Base-by-base conservation (phyloP, 305 asterid genomes). In the Ilex paraguariensis region DNA sequence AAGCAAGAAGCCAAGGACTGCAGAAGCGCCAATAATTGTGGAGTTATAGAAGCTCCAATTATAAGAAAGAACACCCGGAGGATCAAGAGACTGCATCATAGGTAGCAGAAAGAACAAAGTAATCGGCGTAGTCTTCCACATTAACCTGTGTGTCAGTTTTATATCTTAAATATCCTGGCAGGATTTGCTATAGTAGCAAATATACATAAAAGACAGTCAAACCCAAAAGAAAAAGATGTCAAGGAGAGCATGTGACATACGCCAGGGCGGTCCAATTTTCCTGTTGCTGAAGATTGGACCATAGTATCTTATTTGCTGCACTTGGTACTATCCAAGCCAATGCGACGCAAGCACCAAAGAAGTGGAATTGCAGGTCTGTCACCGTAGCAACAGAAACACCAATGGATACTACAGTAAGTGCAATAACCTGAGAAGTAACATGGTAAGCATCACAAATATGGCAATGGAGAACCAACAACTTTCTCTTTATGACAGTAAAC, bases 71-170 rank as follows among this genome's bases (percentile, higher is more conserved):
- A 80, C 84, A 4, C 99, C 97, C 0, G 97, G 99, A 14, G 99
- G 99, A 75, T 93, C 99, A 33, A 93, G 87, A 7, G 74, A 84
- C 17, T 95, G 96, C 97, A 93, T 93, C 81, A 93, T 66, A 85
- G 75, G 76, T 73, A 93, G 81, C 72, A 93, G 75, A 78, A 93
- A 90, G 83, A 93, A 86, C 84, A 93, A 68, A 6, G 99, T 93
- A 74, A 90, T 74, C 13, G 97, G 97, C 2, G 99, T 93, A 6
- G 99, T 93, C 72, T 93, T 93, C 99, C 99, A 93, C 99, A 93
- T 93, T 66, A 93, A 74, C 86, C 99, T 93, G 86, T 73, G 36
- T 64, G 44, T 46, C 61, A 46, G 15, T 16, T 36, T 21, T 31
- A 45, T 46, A 48, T 21, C 48, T 53, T 39, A 63, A 13, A 62